phyloP scores from a whole-genome alignment of 1,284 basidiomycete species.

The Leccinum ponderosum region DNA sequence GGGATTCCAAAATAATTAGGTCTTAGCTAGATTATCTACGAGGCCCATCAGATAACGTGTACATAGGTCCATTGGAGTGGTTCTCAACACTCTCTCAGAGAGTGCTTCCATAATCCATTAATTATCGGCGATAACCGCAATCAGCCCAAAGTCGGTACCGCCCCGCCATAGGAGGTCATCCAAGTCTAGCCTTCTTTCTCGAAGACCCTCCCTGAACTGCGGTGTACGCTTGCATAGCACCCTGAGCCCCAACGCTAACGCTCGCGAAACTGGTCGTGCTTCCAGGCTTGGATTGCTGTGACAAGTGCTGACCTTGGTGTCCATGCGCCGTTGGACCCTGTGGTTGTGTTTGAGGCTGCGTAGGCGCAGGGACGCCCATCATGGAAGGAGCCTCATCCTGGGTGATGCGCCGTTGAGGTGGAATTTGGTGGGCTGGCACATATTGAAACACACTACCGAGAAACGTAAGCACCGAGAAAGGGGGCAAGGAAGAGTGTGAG shows the following conservation, averaged over 20 bases:
- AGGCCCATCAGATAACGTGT: not conserved
- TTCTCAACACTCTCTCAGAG: not conserved
- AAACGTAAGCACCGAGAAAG: conserved; percentile 5
- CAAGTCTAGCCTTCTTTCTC: conserved; percentile 48
- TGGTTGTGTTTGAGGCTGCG: conserved; percentile 40
- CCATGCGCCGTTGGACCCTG: conserved; percentile 37
- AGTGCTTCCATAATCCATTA: not conserved
- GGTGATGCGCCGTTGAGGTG: conserved; percentile 72
- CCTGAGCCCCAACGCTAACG: conserved; percentile 43
- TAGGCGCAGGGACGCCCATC: conserved; percentile 57
- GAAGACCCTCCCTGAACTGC: conserved; percentile 35
- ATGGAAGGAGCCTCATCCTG: conserved; percentile 79
- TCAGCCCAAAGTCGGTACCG: not conserved
- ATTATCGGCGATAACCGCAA: not conserved
- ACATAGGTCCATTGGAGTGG: not conserved
- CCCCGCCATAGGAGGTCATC: conserved; percentile 21
- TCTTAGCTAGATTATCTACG: not conserved
- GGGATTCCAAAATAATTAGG: not conserved
- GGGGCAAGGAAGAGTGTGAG: conserved; percentile 1
- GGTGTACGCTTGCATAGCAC: conserved; percentile 36
- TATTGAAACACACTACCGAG: conserved; percentile 60
- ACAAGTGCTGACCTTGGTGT: conserved; percentile 42
- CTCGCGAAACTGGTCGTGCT: conserved; percentile 53
- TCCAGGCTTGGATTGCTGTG: conserved; percentile 48
- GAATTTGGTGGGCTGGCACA: conserved; percentile 55